phyloP scores from a whole-genome alignment of 208 protist genomes.

The Naegleria gruberi region DNA sequence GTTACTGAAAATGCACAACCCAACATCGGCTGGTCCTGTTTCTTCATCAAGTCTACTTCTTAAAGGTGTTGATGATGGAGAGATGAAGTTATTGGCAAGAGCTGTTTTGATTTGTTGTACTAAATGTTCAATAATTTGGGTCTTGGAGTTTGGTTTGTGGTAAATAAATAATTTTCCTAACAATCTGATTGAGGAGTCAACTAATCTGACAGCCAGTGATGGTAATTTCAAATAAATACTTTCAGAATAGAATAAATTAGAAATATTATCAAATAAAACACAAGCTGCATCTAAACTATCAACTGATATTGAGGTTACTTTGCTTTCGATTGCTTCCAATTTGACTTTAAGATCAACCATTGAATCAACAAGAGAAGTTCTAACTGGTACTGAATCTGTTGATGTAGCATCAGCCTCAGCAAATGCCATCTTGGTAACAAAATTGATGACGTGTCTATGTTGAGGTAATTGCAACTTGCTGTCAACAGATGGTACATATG shows the following conservation, averaged over 20 bases:
- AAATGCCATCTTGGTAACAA: slow-evolving; percentile 19
- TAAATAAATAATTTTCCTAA: not conserved
- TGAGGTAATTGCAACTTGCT: not conserved
- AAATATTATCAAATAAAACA: not conserved
- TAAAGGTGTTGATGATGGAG: not conserved
- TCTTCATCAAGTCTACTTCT: not conserved
- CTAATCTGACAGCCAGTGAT: not conserved
- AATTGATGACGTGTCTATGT: not conserved
- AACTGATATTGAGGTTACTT: not conserved
- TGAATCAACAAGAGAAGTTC: not conserved
- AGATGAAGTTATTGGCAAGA: not conserved
- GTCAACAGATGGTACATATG: not conserved
- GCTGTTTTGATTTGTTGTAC: not conserved
- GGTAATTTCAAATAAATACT: not conserved
- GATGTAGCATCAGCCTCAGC: not conserved
- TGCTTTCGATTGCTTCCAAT: not conserved
- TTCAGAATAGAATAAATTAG: not conserved
- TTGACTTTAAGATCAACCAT: not conserved
- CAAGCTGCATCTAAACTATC: not conserved
- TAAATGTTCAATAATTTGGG: slow-evolving; percentile 17
- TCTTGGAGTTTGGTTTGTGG: not conserved
- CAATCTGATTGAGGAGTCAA: not conserved
- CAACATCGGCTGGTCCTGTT: not conserved
- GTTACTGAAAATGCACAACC: not conserved
- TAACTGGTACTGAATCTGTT: not conserved